Base-by-base conservation (phyloP, 306 rosid species). In the Begonia masoniana region DNA sequence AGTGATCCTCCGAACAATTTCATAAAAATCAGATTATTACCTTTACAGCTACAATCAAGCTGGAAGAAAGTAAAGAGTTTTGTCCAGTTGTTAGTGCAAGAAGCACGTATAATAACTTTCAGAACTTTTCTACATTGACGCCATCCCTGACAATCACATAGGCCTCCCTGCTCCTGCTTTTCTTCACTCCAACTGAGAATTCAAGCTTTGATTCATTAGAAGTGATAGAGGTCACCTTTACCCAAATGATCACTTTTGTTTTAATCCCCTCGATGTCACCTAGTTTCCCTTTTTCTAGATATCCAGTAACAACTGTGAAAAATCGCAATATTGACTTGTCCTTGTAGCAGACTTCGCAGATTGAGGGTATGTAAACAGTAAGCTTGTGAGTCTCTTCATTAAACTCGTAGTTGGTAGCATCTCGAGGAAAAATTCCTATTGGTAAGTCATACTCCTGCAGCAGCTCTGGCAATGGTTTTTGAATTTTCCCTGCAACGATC, bases 181-280 rank as follows among this genome's bases (percentile, higher is more conserved):
- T 91, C 86, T 77, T 83, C 92, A 91, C 73, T 16, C 99, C 99
- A 35, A 86, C 99, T 0, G 62, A 55, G 81, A 91, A 91, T 66
- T 79, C 66, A 35, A 91, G 76, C 80, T 91, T 91, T 14, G 96
- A 55, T 75, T 86, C 84, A 12, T 81, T 84, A 0, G 94, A 79
- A 23, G 93, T 47, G 64, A 91, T 81, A 45, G 61, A 9, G 1
- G 86, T 66, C 41, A 91, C 99, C 63, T 86, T 91, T n/a, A 72
- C 86, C 99, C 96, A 91, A 41, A 91, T 67, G 77, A 91, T 55
- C 69, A 91, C 96, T 67, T 91, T 91, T 2, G 99, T 91, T 73
- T 91, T 91, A 42, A 91, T 73, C 35, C 99, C 99, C 57, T 91
- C 96, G 35, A 91, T 54, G 45, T 91, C 96, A 39, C 72, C 69